These are phyloP conservation scores for Wallacemonas rigidus DNA, from an alignment of 208 protist genomes.

Conservation along the genomic window DNA sequence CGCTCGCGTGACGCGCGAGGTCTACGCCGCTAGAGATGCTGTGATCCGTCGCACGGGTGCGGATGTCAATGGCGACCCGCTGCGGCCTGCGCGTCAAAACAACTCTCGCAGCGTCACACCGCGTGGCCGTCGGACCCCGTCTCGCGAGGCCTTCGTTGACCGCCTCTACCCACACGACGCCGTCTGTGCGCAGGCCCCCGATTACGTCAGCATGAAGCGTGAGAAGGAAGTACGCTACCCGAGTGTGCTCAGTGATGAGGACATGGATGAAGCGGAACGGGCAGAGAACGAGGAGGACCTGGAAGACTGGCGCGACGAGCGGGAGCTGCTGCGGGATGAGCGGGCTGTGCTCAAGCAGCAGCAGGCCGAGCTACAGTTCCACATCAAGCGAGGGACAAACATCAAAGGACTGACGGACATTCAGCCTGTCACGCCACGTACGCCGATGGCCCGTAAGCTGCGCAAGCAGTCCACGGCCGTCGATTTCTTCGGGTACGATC, in stretches of 20 bases:
- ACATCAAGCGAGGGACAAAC: slow-evolving; percentile 66
- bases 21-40: slow-evolving; percentile 32
- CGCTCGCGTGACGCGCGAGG: slow-evolving; percentile 29
- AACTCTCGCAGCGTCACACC: slow-evolving; percentile 13
- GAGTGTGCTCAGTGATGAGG: slow-evolving; percentile 49
- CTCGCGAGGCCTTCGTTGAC: slow-evolving; percentile 5
- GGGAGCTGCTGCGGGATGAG: slow-evolving; percentile 37
- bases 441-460: slow-evolving; percentile 29
- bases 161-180: slow-evolving; percentile 13
- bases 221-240: slow-evolving; percentile 2
- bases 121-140: not conserved
- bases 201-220: slow-evolving; percentile 28
- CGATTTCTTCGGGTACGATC: slow-evolving; percentile 43
- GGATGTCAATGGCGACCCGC: slow-evolving; percentile 28
- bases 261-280: slow-evolving; percentile 31
- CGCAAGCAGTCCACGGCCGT: slow-evolving; percentile 22
- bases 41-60: slow-evolving; percentile 18
- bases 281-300: slow-evolving; percentile 29
- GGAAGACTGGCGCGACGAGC: slow-evolving; percentile 56
- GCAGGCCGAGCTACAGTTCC: slow-evolving; percentile 47
- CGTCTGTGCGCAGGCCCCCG: slow-evolving; percentile 15
- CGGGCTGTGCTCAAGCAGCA: slow-evolving; percentile 32
- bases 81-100: slow-evolving; percentile 7
- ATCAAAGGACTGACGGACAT: slow-evolving; percentile 55
- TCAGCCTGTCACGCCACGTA: slow-evolving; percentile 29